Percentiles rank a stretch among this genome's conserved stretches.
phyloP scores from a whole-genome alignment of 116 monocot genomes.

The Zostera marina region DNA sequence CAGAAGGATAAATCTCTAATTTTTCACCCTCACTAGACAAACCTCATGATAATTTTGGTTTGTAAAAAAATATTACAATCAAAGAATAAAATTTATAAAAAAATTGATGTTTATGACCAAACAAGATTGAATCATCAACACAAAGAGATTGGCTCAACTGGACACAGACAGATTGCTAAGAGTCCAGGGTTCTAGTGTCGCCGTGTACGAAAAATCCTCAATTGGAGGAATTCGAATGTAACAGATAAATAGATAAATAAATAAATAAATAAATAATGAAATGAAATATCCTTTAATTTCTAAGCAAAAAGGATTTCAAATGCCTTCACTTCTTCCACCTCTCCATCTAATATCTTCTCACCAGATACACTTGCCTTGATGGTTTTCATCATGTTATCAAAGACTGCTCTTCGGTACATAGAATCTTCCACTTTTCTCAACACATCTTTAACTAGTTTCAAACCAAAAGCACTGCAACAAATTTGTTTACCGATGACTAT shows the following conservation, averaged over 20 bases:
- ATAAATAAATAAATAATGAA: neutral
- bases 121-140: too few species aligned
- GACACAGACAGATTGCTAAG: too few species aligned
- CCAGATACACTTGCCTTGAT: slow-evolving; percentile 20
- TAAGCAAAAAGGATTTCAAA: slow-evolving; percentile 33
- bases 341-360: slow-evolving; percentile 17
- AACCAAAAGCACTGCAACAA: slow-evolving; percentile 19
- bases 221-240: neutral
- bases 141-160: too few species aligned
- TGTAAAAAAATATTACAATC: too few species aligned
- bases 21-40: too few species aligned
- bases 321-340: slow-evolving; percentile 29
- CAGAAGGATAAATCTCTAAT: too few species aligned
- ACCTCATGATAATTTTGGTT: too few species aligned
- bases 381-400: slow-evolving; percentile 24
- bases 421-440: slow-evolving; percentile 54
- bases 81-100: too few species aligned
- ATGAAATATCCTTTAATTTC: neutral
- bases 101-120: too few species aligned
- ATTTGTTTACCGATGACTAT: slow-evolving; percentile 46
- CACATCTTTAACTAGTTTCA: slow-evolving; percentile 39
- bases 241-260: neutral
- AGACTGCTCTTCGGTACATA: slow-evolving; percentile 1
- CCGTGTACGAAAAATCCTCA: too few species aligned
- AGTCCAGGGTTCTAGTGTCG: too few species aligned